phyloP scores from a whole-genome alignment of 768 basidiomycete species.

The Tricholomella constricta region DNA sequence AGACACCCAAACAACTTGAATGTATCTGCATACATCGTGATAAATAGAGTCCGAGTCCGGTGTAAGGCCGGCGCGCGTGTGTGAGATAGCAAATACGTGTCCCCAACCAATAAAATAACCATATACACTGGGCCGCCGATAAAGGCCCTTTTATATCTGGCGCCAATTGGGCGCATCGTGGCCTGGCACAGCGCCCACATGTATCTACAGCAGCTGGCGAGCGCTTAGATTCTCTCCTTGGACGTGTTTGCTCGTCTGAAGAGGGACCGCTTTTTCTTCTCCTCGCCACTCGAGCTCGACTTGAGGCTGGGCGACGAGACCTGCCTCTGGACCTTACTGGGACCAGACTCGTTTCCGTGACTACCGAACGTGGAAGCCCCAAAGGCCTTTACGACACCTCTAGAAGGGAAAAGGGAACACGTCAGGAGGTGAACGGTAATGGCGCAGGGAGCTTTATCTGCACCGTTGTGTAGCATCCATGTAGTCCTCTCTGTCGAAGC shows the following conservation, averaged over 20 bases:
- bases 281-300: not conserved
- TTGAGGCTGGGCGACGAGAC: constrained; percentile 3
- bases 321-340: not conserved
- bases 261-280: constrained; percentile 3
- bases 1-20: no score
- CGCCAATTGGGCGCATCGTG: not conserved
- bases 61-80: no score
- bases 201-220: not conserved
- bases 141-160: not conserved
- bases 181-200: not conserved
- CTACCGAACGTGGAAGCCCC: constrained; percentile 47
- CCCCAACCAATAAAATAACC: not conserved
- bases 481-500: constrained; percentile 63
- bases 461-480: constrained; percentile 76
- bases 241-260: not conserved
- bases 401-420: constrained; percentile 19
- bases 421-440: not conserved
- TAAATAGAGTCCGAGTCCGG: not conserved
- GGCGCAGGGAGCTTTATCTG: no score
- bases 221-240: constrained; percentile 1
- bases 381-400: constrained; percentile 56
- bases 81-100: not conserved
- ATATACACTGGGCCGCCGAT: not conserved
- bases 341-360: constrained; percentile 15
- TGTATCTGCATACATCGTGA: not conserved